Evolutionary conservation across 164 flowering plant species (phyloP).

Genomic region (Stephania yunnanensis): DNA sequence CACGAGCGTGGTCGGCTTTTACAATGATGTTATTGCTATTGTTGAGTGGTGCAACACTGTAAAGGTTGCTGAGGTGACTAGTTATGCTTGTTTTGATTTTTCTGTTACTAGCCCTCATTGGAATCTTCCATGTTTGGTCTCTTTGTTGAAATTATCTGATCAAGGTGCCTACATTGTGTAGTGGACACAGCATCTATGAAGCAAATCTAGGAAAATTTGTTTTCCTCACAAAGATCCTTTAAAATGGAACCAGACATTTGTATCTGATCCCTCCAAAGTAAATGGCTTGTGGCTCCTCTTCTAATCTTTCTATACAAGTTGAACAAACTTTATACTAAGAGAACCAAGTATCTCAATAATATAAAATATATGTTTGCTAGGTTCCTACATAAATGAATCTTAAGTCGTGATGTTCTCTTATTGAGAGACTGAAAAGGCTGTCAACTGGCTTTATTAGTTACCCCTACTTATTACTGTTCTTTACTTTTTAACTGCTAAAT

Average conservation of each 20-base stretch:
- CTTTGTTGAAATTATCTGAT: neutral
- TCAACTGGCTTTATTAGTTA: neutral
- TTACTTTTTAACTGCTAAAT: neutral
- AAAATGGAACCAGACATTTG: neutral
- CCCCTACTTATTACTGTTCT: neutral
- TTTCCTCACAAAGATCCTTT: neutral
- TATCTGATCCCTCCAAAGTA: neutral
- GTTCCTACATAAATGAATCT: neutral
- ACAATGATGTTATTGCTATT: too few relatives aligned
- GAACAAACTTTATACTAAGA: neutral
- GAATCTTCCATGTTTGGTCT: neutral
- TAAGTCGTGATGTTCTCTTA: neutral
- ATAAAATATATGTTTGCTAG: neutral
- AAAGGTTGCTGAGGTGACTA: neutral
- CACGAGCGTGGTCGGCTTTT: too few relatives aligned
- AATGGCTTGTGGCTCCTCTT: neutral
- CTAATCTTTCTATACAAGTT: neutral
- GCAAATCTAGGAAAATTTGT: neutral
- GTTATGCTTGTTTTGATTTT: neutral
- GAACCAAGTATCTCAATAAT: neutral
- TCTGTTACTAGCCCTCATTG: neutral
- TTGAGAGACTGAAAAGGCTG: neutral
- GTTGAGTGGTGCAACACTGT: neutral
- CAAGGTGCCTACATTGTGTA: neutral
- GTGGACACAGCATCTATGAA: neutral